Percentiles rank a stretch among this genome's conserved stretches.
phyloP scores from a whole-genome alignment of 352 stramenopile genomes.

The Plasmopara halstedii region DNA sequence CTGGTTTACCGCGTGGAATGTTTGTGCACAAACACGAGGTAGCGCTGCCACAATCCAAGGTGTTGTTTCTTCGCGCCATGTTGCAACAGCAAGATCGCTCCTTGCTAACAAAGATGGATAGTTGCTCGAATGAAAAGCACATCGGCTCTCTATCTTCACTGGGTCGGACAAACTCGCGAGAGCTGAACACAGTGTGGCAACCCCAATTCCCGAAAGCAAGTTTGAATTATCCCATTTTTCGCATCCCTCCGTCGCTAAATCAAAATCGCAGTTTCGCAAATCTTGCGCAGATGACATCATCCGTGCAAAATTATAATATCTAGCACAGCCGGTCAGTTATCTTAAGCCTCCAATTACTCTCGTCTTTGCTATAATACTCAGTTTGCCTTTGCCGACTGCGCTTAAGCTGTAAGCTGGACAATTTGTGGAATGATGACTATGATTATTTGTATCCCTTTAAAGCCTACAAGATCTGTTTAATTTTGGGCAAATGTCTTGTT shows the following conservation, averaged over 20 bases:
- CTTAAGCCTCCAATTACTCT: too few species aligned
- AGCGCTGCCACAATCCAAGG: constrained; percentile 58
- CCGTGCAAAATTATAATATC: background rate
- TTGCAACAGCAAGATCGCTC: constrained; percentile 80
- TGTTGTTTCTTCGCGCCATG: constrained; percentile 79
- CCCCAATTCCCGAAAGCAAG: constrained; percentile 27
- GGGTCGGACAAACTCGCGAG: constrained; percentile 34
- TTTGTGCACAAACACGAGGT: constrained; percentile 74
- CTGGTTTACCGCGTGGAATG: constrained; percentile 46
- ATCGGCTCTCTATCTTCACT: constrained; percentile 16
- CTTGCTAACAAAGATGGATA: constrained; percentile 58
- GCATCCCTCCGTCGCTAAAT: constrained; percentile 25
- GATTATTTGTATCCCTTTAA: too few species aligned
- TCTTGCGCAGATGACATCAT: background rate
- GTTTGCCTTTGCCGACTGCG: too few species aligned
- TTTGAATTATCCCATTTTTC: constrained; percentile 62
- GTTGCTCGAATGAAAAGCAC: constrained; percentile 18
- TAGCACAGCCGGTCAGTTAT: too few species aligned
- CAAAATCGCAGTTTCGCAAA: constrained; percentile 34
- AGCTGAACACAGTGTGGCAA: constrained; percentile 36
- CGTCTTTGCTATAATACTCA: too few species aligned
- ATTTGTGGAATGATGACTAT: too few species aligned
- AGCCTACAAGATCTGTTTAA: too few species aligned
- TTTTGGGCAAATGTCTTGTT: too few species aligned
- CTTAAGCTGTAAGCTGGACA: too few species aligned